Evolutionary conservation across 192 early-diverging fungal genomes (phyloP).

Genomic region (Backusella luteola): DNA sequence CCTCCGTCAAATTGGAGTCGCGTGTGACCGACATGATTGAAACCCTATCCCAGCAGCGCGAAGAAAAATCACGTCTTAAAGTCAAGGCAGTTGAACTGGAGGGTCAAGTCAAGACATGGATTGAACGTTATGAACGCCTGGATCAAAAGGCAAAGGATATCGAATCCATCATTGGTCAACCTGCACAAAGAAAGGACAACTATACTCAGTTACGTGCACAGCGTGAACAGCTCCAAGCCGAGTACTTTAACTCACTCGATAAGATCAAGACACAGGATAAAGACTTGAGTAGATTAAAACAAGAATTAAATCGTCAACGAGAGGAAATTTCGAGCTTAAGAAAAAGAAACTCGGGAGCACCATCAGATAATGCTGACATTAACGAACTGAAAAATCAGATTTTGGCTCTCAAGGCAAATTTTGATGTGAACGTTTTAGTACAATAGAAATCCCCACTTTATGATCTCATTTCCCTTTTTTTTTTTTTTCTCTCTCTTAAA

Average conservation of each 20-base stretch:
- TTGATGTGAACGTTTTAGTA: not conserved
- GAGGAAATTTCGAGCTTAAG: slow-evolving; percentile 65
- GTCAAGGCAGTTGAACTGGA: slow-evolving; percentile 41
- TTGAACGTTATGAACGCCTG: slow-evolving; percentile 69
- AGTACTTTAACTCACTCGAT: slow-evolving; percentile 53
- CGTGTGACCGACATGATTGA: slow-evolving; percentile 96
- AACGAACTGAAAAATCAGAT: slow-evolving; percentile 73
- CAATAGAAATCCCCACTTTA: not conserved
- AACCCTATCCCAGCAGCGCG: slow-evolving; percentile 58
- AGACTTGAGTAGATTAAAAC: slow-evolving; percentile 57
- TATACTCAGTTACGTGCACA: slow-evolving; percentile 53
- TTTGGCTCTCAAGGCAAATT: slow-evolving; percentile 54
- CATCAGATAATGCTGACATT: slow-evolving; percentile 56
- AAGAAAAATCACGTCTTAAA: slow-evolving; percentile 65
- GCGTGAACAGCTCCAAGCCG: slow-evolving; percentile 56
- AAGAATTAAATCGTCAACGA: slow-evolving; percentile 53
- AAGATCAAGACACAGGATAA: slow-evolving; percentile 62
- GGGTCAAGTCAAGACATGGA: slow-evolving; percentile 61
- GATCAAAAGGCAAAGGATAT: slow-evolving; percentile 56
- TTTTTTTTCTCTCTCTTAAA: too few species aligned
- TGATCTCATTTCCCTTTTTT: too few species aligned
- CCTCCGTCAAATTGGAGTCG: slow-evolving; percentile 89
- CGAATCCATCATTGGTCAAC: slow-evolving; percentile 45
- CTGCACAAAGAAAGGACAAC: slow-evolving; percentile 55
- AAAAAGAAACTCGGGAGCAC: slow-evolving; percentile 25